Base-by-base conservation (phyloP, 257 asterid genomes). In the Scutellaria barbata region DNA sequence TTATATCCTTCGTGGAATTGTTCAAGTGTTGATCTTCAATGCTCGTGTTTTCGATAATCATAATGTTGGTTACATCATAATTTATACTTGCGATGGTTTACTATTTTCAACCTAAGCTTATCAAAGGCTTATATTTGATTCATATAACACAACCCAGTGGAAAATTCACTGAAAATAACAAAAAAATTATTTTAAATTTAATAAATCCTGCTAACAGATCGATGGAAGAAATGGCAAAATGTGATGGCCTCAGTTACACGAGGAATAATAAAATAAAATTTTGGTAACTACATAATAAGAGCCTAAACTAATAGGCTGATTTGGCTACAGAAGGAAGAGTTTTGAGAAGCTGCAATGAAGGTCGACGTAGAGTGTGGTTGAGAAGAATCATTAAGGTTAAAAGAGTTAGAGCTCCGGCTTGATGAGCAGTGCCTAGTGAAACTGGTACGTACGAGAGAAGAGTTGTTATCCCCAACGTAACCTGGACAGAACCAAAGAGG, bases 331-430 rank as follows among this genome's bases (percentile, higher is more conserved):
- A 25, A 58, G 99, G 98, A 69, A 95, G 80, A 20, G 92, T 74
- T 75, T 87, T 95, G 77, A 89, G 80, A 81, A 92, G 95, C 2
- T 88, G 83, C 16, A 68, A 45, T 0, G 97, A 95, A 69, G 99
- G 98, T 7, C 92, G 87, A 7, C 99, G 87, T 43, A 90, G 80
- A 3, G 95, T 85, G 84, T 95, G 98, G 81, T 86, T 92, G 81
- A 95, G 99, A 76, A 95, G 82, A 73, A 89, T 84, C 97, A 87
- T 80, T 10, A 92, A 77, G 47, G 87, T 85, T 50, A 92, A 53
- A 61, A 95, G 99, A 14, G 95, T 95, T 66, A 92, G 82, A n/a
- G 97, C 98, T 70, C 99, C 99, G 2, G 97, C 99, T 65, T 95
- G 98, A 77, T 95, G 98, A 77, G 96, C 96, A 20, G 89, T 46